Percentiles rank a stretch among this genome's conserved stretches.
phyloP scores from a whole-genome alignment of 139 green algal genomes.

The Tetradesmus obliquus region DNA sequence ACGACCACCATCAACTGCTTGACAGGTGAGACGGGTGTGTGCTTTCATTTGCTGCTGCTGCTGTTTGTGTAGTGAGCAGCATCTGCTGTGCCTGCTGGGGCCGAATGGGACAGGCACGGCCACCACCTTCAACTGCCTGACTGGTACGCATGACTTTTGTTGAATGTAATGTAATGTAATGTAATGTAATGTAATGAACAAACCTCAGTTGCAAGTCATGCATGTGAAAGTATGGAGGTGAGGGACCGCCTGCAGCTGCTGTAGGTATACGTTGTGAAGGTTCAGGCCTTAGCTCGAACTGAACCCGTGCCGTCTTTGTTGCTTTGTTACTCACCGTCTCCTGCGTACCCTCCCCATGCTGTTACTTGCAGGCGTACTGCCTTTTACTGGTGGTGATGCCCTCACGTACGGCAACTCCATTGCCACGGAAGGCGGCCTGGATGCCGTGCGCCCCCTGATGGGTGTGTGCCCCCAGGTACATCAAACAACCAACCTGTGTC shows the following conservation, averaged over 20 bases:
- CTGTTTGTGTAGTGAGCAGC: constrained; percentile 6
- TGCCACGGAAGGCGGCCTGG: constrained; percentile 70
- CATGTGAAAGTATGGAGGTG: too few relatives aligned
- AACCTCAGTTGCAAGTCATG: too few relatives aligned
- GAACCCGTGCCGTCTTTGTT: too few relatives aligned
- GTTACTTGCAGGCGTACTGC: constrained; percentile 55
- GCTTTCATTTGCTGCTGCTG: not conserved
- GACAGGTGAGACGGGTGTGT: constrained; percentile 55
- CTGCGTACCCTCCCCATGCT: too few relatives aligned
- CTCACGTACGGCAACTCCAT: constrained; percentile 83
- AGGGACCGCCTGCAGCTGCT: too few relatives aligned
- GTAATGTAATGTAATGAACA: too few relatives aligned
- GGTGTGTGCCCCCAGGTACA: constrained; percentile 88
- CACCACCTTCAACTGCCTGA: constrained; percentile 88
- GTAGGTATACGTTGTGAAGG: too few relatives aligned
- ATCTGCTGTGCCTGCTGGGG: constrained; percentile 85
- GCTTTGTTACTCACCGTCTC: too few relatives aligned
- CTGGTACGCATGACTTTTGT: constrained; percentile 36
- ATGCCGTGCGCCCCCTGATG: constrained; percentile 82
- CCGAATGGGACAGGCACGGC: constrained; percentile 89
- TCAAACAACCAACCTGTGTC: too few relatives aligned
- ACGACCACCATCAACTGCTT: constrained; percentile 89
- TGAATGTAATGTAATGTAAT: too few relatives aligned
- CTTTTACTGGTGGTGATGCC: constrained; percentile 78
- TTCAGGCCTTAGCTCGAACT: too few relatives aligned